Base-by-base conservation (phyloP, 331 rosid genomes). In the Saraca asoca region DNA sequence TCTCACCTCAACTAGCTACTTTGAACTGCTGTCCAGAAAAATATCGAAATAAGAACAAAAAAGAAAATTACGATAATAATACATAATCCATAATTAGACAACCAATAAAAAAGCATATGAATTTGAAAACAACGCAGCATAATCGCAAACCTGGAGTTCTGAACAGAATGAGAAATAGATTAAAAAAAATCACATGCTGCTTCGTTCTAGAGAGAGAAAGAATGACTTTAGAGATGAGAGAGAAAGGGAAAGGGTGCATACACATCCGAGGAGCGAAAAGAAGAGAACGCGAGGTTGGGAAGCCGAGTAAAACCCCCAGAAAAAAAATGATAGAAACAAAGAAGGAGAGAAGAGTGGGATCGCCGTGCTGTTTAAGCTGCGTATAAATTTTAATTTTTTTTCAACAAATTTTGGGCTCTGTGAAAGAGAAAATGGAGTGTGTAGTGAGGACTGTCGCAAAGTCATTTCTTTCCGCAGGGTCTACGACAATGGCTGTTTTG, bases 1-100 rank as follows among this genome's bases (percentile, higher is more conserved):
- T 82, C 85, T 77, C 85, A 81, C 89, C 90, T 66, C 93, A 79
- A 76, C 78, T 86, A 78, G 88, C 85, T 75, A 86, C 86, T 82
- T 68, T 48, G 63, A 69, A 79, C 89, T 76, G 74, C 84, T 72
- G 71, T 75, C 57, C n/a, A n/a, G 59, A 55, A 34, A 29, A 63
- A 57, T 24, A 63, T 24, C 38, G 49, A 62, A 37, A 35, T 5
- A 18, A 63, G 38, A 37, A 33, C 5, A 39, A 24, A 29, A 50
- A 8, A 7, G 42, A 37, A 14, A 16, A 12, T n/a, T 51, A 73
- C 31, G 3, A 1, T 14, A 51, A 75, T 48, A 46, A 54, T 29
- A 15, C 2, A 33, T 7, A 79, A 76, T 72, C 75, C n/a, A 34
- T 7, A 68, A 57, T 68, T 63, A 46, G 61, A 58, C 42, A 82